phyloP scores from a whole-genome alignment of 305 asterid species.

The Striga hermonthica region DNA sequence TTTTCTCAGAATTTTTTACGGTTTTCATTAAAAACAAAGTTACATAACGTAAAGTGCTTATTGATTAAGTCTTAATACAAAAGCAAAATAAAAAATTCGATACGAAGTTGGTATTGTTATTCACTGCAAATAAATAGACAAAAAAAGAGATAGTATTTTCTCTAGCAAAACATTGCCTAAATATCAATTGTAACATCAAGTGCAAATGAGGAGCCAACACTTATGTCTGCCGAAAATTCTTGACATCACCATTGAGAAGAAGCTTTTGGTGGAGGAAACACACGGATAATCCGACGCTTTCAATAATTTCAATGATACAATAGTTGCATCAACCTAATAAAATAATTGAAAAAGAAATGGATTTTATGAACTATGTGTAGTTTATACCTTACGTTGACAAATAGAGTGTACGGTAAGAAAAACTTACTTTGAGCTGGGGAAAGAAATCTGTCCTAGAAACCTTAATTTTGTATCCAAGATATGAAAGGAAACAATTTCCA shows the following conservation, averaged over 20 bases:
- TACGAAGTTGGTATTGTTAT: too few relatives aligned
- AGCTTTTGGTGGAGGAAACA: conserved; percentile 81
- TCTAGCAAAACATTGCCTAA: too few relatives aligned
- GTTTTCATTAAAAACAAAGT: conserved; percentile 88
- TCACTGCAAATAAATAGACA: too few relatives aligned
- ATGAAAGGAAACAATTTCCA: conserved; percentile 36
- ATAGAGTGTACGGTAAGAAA: background rate
- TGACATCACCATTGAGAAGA: conserved; percentile 76
- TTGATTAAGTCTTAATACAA: background rate
- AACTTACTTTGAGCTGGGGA: conserved; percentile 84
- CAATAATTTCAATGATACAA: conserved; percentile 73
- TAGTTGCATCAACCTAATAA: conserved; percentile 89
- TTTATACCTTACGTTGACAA: background rate
- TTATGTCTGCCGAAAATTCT: too few relatives aligned
- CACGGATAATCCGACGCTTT: conserved; percentile 61
- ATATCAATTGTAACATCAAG: too few relatives aligned
- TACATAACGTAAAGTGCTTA: conserved; percentile 44
- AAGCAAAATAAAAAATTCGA: too few relatives aligned
- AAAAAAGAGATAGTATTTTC: too few relatives aligned
- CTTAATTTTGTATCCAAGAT: conserved; percentile 70
- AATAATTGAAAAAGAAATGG: conserved; percentile 13
- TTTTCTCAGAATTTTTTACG: conserved; percentile 93
- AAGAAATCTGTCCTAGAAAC: conserved; percentile 81
- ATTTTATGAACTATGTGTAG: background rate
- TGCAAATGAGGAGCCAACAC: too few relatives aligned